Conservation (phyloP, 768 basidiomycete species). For the Leccinum broughii region DNA sequence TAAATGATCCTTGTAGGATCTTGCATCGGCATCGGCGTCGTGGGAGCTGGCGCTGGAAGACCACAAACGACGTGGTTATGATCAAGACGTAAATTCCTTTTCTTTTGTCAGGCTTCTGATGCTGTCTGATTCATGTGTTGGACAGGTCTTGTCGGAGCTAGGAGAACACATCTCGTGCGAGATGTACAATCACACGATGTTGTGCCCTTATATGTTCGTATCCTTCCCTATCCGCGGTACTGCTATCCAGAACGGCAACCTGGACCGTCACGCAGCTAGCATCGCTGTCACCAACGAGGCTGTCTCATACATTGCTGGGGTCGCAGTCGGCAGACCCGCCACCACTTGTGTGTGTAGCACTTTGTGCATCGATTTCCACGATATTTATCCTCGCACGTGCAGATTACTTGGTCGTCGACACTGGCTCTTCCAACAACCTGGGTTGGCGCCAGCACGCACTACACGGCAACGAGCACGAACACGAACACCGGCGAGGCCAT, state of each 20-base stretch:
- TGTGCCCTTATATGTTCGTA: no score
- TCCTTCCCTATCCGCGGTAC: constrained; percentile 25
- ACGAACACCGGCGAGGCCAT: constrained; percentile 46
- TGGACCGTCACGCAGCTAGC: constrained; percentile 22
- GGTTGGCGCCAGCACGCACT: constrained; percentile 54
- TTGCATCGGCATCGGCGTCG: no score
- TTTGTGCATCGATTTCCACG: neutral
- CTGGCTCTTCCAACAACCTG: constrained; percentile 67
- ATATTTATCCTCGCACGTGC: neutral
- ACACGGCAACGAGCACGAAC: constrained; percentile 51
- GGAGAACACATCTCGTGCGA: no score
- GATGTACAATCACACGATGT: no score
- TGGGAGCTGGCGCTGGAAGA: no score
- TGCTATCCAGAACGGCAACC: constrained; percentile 29
- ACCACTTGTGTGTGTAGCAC: constrained; percentile 44
- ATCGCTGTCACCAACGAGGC: constrained; percentile 45
- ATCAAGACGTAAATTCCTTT: no score
- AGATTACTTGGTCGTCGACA: constrained; percentile 62
- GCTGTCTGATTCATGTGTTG: no score
- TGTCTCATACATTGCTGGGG: constrained; percentile 36
- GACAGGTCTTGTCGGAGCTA: no score
- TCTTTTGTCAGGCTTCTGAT: no score
- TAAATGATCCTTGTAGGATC: no score
- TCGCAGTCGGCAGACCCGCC: constrained; percentile 56
- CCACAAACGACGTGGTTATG: no score